These are phyloP conservation scores for Colletotrichum plurivorum DNA, from an alignment of 2,329 filamentous ascomycete genomes.

Conservation along the genomic window DNA sequence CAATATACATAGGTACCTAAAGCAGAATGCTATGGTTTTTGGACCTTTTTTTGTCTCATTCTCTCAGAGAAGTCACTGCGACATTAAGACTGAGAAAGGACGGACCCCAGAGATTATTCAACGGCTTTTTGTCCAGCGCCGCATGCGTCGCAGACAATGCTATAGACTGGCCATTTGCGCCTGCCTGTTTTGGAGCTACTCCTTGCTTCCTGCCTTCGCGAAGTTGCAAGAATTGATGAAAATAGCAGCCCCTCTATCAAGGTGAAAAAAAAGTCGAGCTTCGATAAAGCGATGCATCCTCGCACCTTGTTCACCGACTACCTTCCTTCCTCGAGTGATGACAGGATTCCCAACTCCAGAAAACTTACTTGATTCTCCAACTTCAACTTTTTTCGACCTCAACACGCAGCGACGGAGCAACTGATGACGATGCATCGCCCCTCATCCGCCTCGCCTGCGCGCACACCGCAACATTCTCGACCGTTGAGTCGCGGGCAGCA, in stretches of 20 bases:
- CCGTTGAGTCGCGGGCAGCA: slow-evolving; percentile 12
- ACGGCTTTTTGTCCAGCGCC: slow-evolving; percentile 28
- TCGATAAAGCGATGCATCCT: slow-evolving; percentile 35
- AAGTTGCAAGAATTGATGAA: slow-evolving; percentile 11
- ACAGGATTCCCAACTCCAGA: not conserved
- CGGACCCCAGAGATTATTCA: not conserved
- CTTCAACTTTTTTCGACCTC: not conserved
- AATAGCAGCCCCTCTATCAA: slow-evolving; percentile 24
- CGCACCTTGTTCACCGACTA: not conserved
- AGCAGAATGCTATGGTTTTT: no score
- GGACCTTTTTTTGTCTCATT: slow-evolving; percentile 12
- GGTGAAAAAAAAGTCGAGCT: slow-evolving; percentile 21
- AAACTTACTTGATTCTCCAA: slow-evolving; percentile 11
- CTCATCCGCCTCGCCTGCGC: slow-evolving; percentile 21
- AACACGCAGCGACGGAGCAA: not conserved
- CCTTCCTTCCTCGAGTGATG: no score
- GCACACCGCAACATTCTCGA: slow-evolving; percentile 22
- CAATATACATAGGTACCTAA: no score
- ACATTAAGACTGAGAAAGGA: slow-evolving; percentile 7
- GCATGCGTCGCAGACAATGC: slow-evolving; percentile 32
- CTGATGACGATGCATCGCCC: slow-evolving; percentile 19
- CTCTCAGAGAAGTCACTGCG: slow-evolving; percentile 20
- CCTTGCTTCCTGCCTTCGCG: slow-evolving; percentile 25
- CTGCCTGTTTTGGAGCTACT: not conserved
- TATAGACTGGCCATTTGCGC: slow-evolving; percentile 7